Base-by-base conservation (phyloP, 257 asterid genomes). In the Ehretia macrophylla region DNA sequence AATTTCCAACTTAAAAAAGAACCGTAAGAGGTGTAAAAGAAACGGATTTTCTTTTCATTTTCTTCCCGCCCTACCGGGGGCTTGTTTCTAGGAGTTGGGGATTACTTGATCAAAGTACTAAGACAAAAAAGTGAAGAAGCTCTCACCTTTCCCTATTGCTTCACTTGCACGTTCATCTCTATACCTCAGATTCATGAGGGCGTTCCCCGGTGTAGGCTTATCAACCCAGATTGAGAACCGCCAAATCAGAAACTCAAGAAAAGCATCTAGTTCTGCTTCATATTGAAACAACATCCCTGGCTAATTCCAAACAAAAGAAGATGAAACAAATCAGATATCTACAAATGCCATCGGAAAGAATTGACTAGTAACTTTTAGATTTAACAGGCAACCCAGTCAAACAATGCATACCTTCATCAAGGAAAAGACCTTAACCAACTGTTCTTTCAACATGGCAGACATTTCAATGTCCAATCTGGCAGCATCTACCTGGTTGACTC, bases 221-320 rank as follows among this genome's bases (percentile, higher is more conserved):
- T 93, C 97, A 37, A 89, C 99, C 97, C 99, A 93, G 45, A 93
- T 86, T 53, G 99, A 93, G 75, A 93, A 89, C 55, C 99, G 62
- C 97, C 99, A 93, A 45, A 93, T 89, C 16, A 93, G 86, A 72
- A 89, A 86, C 64, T 89, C 95, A 27, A 93, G 95, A 69, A 93
- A 86, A 44, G 96, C 95, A 69, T 93, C 97, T 17, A 93, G 96
- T 73, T 93, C 99, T 11, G 95, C 85, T 64, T 93, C 99, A 73
- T 85, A 93, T 70, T 93, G 97, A 74, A 86, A 89, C 74, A 86
- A 66, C 87, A 93, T 82, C 79, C 99, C 96, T 85, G 96, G 99
- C 99, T 89, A 86, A 86, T 85, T 73, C 83, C 87, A 77, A 85
- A 73, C 11, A 57, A 76, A 72, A 70, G 64, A 50, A 69, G 69